A percentile compares a stretch with the other conserved stretches of the same genome.
These are phyloP conservation scores for Porogramme epimiltina DNA, from an alignment of 1,284 basidiomycete genomes.

Conservation along the genomic window DNA sequence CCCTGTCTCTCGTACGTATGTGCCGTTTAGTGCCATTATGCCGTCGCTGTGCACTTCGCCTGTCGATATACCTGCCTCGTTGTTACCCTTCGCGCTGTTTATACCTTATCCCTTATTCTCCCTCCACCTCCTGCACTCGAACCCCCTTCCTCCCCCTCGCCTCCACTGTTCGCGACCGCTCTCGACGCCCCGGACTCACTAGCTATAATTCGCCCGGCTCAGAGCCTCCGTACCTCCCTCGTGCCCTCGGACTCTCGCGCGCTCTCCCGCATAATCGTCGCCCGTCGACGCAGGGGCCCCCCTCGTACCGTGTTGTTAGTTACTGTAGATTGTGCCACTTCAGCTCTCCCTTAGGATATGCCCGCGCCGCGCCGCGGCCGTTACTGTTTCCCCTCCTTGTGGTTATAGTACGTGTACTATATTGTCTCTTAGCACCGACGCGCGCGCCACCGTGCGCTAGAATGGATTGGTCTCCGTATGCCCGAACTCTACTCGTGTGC, in stretches of 20 bases:
- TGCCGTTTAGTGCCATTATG: conserved; percentile 10
- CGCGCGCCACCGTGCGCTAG: not conserved
- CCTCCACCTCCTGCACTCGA: not conserved
- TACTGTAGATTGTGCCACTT: not conserved
- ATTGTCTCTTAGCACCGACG: not conserved
- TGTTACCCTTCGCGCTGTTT: conserved; percentile 22
- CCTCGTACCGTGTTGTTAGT: not conserved
- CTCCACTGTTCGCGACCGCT: not conserved
- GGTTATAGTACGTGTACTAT: conserved; percentile 3
- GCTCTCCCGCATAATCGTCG: not conserved
- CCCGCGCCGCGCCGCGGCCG: not conserved
- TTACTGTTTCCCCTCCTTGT: not conserved
- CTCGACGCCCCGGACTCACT: conserved; percentile 15
- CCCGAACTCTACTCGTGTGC: no score
- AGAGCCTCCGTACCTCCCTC: not conserved
- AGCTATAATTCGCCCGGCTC: conserved; percentile 16
- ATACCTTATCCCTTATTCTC: conserved; percentile 17
- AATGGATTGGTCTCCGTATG: not conserved
- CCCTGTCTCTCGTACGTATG: conserved; percentile 2
- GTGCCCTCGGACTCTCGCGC: not conserved
- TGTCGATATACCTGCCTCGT: conserved; percentile 21
- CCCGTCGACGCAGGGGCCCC: not conserved
- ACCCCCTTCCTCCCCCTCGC: not conserved
- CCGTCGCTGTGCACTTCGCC: conserved; percentile 16
- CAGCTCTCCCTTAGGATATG: not conserved